A percentile compares a stretch with the other conserved stretches of the same genome.
Evolutionary conservation across 108 stramenopile species (phyloP).

Genomic region (Cyclostephanos tholiformis): DNA sequence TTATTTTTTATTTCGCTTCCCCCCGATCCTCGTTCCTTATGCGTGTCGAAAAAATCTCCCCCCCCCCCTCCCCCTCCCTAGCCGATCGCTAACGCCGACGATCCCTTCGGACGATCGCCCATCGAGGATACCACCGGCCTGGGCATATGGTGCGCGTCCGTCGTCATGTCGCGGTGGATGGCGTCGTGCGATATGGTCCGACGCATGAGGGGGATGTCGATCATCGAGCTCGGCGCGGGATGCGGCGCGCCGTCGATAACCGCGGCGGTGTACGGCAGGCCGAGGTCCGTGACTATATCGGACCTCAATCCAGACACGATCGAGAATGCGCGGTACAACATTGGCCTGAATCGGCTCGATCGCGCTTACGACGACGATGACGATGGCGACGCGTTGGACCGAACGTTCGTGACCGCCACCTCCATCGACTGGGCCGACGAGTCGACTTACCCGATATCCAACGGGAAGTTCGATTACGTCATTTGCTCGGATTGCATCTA

Average conservation of each 20-base stretch:
- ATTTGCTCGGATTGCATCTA: conserved; percentile 91
- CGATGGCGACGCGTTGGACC: neutral
- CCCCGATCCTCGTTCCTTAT: neutral
- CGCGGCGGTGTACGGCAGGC: conserved; percentile 38
- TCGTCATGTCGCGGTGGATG: conserved; percentile 85
- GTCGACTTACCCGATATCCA: conserved; percentile 63
- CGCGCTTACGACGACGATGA: conserved; percentile 15
- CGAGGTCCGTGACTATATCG: conserved; percentile 60
- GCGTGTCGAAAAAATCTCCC: conserved; percentile 10
- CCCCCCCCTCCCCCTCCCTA: too few relatives aligned
- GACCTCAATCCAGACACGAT: conserved; percentile 81
- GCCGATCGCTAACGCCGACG: conserved; percentile 65
- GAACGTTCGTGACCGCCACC: conserved; percentile 9
- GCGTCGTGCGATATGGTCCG: conserved; percentile 33
- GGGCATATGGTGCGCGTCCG: conserved; percentile 82
- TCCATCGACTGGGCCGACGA: conserved; percentile 85
- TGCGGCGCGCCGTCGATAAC: conserved; percentile 77
- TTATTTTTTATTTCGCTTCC: neutral
- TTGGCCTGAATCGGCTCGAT: conserved; percentile 55
- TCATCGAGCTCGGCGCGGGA: conserved; percentile 85
- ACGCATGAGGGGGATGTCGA: conserved; percentile 40
- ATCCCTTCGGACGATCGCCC: conserved; percentile 75
- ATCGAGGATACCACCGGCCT: conserved; percentile 84
- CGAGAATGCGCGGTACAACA: conserved; percentile 77
- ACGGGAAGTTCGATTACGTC: conserved; percentile 69